Evolutionary conservation across 371 early-diverging fungal species (phyloP).

Genomic region (Rhizomucor pusillus): DNA sequence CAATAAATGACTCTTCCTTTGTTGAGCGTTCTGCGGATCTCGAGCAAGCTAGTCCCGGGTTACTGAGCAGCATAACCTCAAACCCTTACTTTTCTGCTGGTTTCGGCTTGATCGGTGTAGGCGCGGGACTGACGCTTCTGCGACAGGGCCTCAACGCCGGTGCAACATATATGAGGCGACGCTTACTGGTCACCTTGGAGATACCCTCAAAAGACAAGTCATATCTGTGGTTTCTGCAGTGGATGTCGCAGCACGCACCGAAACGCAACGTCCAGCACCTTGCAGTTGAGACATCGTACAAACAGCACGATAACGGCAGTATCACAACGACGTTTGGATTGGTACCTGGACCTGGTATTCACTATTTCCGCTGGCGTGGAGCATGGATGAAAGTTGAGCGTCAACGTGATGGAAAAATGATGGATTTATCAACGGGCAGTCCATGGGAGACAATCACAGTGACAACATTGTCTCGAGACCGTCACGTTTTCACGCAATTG

Average conservation of each 20-base stretch:
- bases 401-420: conserved; percentile 80
- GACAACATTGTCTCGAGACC: conserved; percentile 85
- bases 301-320: conserved; percentile 90
- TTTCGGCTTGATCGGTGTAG: conserved; percentile 90
- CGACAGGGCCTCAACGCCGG: conserved; percentile 71
- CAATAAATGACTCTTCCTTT: no score
- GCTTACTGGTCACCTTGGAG: conserved; percentile 87
- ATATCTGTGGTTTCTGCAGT: conserved; percentile 92
- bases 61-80: conserved; percentile 25
- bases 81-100: conserved; percentile 97
- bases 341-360: conserved; percentile 93
- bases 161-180: conserved; percentile 68
- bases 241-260: conserved; percentile 76
- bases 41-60: neutral
- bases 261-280: conserved; percentile 68
- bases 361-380: conserved; percentile 78
- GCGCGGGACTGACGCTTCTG: conserved; percentile 80
- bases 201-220: conserved; percentile 92
- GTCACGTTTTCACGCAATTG: conserved; percentile 69
- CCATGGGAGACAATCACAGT: conserved; percentile 96
- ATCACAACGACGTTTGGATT: conserved; percentile 80
- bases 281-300: conserved; percentile 85
- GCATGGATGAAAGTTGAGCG: conserved; percentile 91
- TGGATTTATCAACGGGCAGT: conserved; percentile 85
- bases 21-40: no score